A percentile compares a stretch with the other conserved stretches of the same genome.
Conservation (phyloP, 768 basidiomycete genomes). For the Suillus americanus region DNA sequence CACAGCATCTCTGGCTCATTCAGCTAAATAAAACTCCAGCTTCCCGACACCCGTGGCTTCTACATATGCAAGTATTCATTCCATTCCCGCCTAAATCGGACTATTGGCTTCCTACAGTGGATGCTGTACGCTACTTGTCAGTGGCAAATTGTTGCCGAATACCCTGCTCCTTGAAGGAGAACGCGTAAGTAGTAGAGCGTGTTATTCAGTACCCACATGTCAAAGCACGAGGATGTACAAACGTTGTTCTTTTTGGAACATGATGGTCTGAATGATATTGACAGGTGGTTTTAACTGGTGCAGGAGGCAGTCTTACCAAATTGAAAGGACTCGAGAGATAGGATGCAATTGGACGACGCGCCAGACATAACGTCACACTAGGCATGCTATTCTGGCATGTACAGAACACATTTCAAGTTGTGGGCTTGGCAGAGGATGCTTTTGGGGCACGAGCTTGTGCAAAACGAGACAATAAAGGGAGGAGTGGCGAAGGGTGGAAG, state of each 20-base stretch:
- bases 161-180: constrained; percentile 58
- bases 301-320: constrained; percentile 70
- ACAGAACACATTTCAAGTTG: constrained; percentile 49
- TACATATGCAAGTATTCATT: too few species aligned
- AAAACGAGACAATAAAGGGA: too few species aligned
- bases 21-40: constrained; percentile 88
- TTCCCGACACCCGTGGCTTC: constrained; percentile 49
- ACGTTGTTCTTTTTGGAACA: constrained; percentile 38
- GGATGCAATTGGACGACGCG: constrained; percentile 71
- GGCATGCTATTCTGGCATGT: background rate
- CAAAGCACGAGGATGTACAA: constrained; percentile 62
- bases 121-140: too few species aligned
- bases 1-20: constrained; percentile 43
- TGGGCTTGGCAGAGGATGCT: constrained; percentile 86
- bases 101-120: too few species aligned
- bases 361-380: background rate
- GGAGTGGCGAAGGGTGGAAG: constrained; percentile 81
- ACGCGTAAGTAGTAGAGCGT: constrained; percentile 61
- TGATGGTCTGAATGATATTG: background rate
- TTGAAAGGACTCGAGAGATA: constrained; percentile 60
- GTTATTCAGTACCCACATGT: constrained; percentile 92
- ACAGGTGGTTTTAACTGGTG: constrained; percentile 45
- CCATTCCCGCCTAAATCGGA: too few species aligned
- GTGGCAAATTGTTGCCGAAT: constrained; percentile 59
- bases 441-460: constrained; percentile 86